Evolutionary conservation across 768 basidiomycete species (phyloP).

Genomic region (Xerocomellus chrysenteron): DNA sequence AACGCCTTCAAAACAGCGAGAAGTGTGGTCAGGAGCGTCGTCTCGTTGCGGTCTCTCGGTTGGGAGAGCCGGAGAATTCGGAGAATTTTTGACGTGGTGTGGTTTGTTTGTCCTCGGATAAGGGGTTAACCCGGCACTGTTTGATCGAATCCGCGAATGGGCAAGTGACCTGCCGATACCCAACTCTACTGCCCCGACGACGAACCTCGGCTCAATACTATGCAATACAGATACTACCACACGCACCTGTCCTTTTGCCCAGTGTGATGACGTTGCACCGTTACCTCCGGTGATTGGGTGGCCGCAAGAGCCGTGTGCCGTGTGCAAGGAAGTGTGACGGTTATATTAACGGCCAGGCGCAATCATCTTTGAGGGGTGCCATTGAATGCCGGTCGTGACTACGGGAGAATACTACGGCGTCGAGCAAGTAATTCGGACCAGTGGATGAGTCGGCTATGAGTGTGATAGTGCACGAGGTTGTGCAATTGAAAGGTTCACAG

Average conservation of each 20-base stretch:
- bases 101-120: slow-evolving; percentile 35
- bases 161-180: slow-evolving; percentile 3
- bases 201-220: slow-evolving; percentile 2
- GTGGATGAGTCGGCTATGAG: not conserved
- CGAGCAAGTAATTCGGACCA: slow-evolving; percentile 1
- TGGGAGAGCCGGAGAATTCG: slow-evolving; percentile 12
- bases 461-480: slow-evolving; percentile 8
- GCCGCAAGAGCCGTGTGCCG: slow-evolving; percentile 14
- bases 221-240: not conserved
- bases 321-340: slow-evolving; percentile 15
- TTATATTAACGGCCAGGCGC: slow-evolving; percentile 23
- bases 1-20: slow-evolving; percentile 12
- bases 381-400: not conserved
- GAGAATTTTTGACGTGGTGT: slow-evolving; percentile 14
- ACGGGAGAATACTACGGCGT: not conserved
- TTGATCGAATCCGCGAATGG: slow-evolving; percentile 22
- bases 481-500: not conserved
- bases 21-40: not conserved
- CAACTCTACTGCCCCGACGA: not conserved
- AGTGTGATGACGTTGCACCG: not conserved
- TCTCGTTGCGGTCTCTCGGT: not conserved
- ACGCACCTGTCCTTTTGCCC: slow-evolving; percentile 12
- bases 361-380: slow-evolving; percentile 9
- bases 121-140: slow-evolving; percentile 24
- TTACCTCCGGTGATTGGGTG: slow-evolving; percentile 26